These are phyloP conservation scores for Sarocladium brachiariae DNA, from an alignment of 2,329 filamentous ascomycete species.

Conservation along the genomic window DNA sequence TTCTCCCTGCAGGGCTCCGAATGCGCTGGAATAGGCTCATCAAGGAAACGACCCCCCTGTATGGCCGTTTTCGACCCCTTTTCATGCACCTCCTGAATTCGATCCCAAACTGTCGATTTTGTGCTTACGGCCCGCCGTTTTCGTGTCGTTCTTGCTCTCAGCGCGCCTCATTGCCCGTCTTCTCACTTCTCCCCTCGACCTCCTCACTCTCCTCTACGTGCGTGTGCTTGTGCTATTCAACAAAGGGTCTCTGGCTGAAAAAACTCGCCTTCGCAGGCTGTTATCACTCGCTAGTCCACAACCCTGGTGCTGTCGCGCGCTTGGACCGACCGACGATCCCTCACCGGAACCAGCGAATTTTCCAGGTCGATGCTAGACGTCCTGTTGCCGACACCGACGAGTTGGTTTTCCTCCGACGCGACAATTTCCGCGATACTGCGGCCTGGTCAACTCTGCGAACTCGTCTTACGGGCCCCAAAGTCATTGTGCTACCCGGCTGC, in stretches of 20 bases:
- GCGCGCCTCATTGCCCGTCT: background rate
- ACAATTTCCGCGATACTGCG: background rate
- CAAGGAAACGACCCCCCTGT: background rate
- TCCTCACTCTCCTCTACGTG: background rate
- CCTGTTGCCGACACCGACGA: background rate
- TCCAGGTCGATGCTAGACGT: background rate
- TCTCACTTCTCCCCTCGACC: background rate
- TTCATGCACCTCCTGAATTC: background rate
- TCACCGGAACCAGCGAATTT: conserved; percentile 3
- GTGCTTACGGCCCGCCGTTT: background rate
- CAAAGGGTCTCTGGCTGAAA: too few relatives aligned
- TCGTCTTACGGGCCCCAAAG: background rate
- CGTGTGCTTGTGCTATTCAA: background rate
- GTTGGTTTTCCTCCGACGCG: background rate
- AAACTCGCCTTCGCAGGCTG: too few relatives aligned
- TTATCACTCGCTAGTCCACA: background rate
- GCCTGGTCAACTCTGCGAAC: background rate
- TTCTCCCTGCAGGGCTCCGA: background rate
- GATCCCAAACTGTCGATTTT: background rate
- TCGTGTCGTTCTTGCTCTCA: background rate
- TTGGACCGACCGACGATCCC: conserved; percentile 8
- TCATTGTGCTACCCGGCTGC: background rate
- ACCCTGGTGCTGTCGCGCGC: background rate
- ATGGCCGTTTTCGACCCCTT: background rate
- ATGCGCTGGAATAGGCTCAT: conserved; percentile 2